Base-by-base conservation (phyloP, 2,329 filamentous ascomycete species). In the Ascochyta fabae region DNA sequence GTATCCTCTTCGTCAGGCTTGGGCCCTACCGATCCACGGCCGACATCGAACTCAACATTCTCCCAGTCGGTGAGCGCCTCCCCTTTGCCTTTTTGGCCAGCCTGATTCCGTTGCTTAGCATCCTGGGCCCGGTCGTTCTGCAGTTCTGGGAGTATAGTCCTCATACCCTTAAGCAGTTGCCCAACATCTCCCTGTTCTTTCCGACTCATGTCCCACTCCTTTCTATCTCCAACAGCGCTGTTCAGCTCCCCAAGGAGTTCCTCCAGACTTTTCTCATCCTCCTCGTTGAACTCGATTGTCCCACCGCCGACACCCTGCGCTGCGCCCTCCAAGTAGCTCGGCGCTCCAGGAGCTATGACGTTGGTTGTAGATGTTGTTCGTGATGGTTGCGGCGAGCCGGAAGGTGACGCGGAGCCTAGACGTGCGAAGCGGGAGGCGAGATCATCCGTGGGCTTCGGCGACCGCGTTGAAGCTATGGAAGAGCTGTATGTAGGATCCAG, bases 231-330 rank as follows among this genome's bases (percentile, higher is more conserved):
- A 6, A 69, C 54, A 23, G 66, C 55, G 8, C 57, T 59, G 26
- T 69, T 65, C 4, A 82, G 61, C 56, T 81, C 78, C 15, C 68
- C 71, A 6, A 82, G 62, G 19, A 82, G 60, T 49, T 81, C 77
- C 29, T 82, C 80, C n/a, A 82, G 61, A 24, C 71, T 78, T 61
- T 75, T 75, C 53, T 80, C 80, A 49, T 80, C 77, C 45, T 75
- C 77, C 19, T 65, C 68, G 54, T 76, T 70, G 43, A 68, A 65
- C 12, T 72, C 66, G 3, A 69, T 58, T 60, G 58, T 54, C 2
- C 53, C 57, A 13, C 65, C 64, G 15, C 67, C 67, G 6, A 73
- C 48, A 2, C 71, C 71, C 41, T 72, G 67, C 8, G 68, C 68
- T 35, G 73, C 56, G 2, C 67, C 71, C 55, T 73, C 69, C 0